Base-by-base conservation (phyloP, 352 stramenopile species). In the Phytophthora ohioensis region DNA sequence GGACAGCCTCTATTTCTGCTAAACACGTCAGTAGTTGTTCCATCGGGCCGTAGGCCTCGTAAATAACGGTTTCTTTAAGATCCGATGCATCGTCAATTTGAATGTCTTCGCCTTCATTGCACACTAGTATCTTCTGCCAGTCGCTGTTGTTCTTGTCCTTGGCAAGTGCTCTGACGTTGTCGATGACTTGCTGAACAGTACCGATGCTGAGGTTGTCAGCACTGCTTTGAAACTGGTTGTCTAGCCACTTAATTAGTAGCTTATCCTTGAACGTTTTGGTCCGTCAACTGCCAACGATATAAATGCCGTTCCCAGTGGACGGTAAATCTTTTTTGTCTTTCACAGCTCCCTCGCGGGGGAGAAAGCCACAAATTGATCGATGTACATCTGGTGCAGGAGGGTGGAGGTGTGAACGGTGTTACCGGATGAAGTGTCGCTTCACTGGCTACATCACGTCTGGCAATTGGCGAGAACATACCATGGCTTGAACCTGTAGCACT, bases 181-280 rank as follows among this genome's bases (percentile, higher is more conserved):
- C 9, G 21, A 58, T 21, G 46, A 0, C 34, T 35, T 13, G 12
- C 51, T 46, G 51, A 17, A 46, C 30, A 31, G 9, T 47, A 15
- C 51, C 51, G 9, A 58, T 5, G 51, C 51, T 46, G 4, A 58
- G 51, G 34, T 47, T 47, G 35, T 47, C 35, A 45, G 47, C 17
- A 6, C n/a, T 35, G 41, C 12, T 45, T 51, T 62, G 55, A 11
- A 62, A 62, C 53, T 53, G 27, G 10, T 3, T 59, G n/a, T 59
- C 21, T 6, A 59, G 35, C 36, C 35, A 59, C 35, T 36, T 34
- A 10, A 59, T 12, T 12, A 46, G 32, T 6, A 57, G 17, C 34
- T 57, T 57, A 7, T 32, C 27, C 36, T 59, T 34, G 39, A 17
- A 13, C 7, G 36, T 59, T 31, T 30, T 47, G 10, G 36, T 21